Evolutionary conservation across 2,329 filamentous ascomycete genomes (phyloP), one percentile per base, ranked within the genome.

Genomic region (Ambrosiella beaveri): DNA sequence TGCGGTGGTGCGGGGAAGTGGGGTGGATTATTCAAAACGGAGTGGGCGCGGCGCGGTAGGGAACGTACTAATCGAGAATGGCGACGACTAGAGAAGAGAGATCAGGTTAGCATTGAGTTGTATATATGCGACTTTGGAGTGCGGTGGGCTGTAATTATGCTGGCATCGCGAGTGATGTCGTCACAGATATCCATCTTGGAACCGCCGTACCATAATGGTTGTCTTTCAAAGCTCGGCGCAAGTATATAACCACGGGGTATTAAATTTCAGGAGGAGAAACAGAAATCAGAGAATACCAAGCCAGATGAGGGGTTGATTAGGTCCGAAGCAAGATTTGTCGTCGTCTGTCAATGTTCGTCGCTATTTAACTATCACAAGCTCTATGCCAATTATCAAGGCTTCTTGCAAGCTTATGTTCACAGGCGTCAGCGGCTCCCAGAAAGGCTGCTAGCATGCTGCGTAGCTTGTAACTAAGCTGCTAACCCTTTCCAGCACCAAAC

Each of bases 31-130:
- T n/a, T 27, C 53, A 59, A 27, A 27, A 57, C 51, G 55, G 54
- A 59, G 40, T 54, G 36, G 51, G 39, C 39, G 17, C 40, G 41
- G 51, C 27, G 27, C 15, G 53, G 60, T 57, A 45, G 60, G 39
- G 54, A 54, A 65, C 81, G 70, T 78, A 95, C 89, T 96, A 84
- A 95, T 95, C 71, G 88, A 85, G 81, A 95, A 95, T 65, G 89
- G 90, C 64, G 86, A 93, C 69, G 84, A 83, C 89, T 95, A 69
- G 61, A 63, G 40, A 35, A 36, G 27, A 57, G 56, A 47, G 13
- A 52, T 13, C 60, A 9, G 44, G 64, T 71, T 68, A 71, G 69
- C 66, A 66, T 55, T 52, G 17, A 19, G 7, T 38, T 17, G 17
- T 52, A 35, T 51, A 35, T 27, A 51, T 27, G 17, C 13, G 11